Evolutionary conservation across 1,139 yeast genomes (phyloP), one percentile per base, ranked within the genome.

Genomic region (Geotrichum citri-aurantii): DNA sequence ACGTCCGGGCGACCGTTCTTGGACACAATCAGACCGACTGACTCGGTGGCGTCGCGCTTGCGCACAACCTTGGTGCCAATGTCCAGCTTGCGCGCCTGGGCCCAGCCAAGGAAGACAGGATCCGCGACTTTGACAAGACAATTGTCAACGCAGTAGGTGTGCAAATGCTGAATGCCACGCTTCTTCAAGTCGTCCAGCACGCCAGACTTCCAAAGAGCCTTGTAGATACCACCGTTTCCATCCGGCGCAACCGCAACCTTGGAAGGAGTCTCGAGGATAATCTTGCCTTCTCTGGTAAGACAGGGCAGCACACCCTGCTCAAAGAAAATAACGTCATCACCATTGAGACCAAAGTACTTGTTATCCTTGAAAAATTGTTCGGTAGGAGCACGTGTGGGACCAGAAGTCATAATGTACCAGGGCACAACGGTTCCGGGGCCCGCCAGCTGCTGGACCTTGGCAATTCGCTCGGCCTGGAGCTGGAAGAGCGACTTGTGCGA

Each of bases 301-400:
- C 98, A 95, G 19, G 99, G 99, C 63, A 95, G 78, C 1, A 95
- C 89, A 17, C 99, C 99, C 73, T 95, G 99, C 75, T 92, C 87
- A 73, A 95, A 93, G 68, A 95, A 91, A 8, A 78, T 75, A 52
- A 95, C 79, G 71, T 91, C 88, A 2, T 73, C 70, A 40, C 73
- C 55, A 5, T 73, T 66, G 62, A 92, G 79, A 0, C 97, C 97
- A 71, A 95, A 93, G 72, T 78, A 88, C 26, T 78, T 64, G 71
- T 90, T 71, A 4, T 76, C 68, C 50, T 70, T 63, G 72, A 95
- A 95, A 66, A 83, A 95, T 0, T 73, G 65, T 72, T 88, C 91
- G n/a, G 97, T 93, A 21, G 84, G 79, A 1, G 66, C 70, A 64
- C 95, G 80, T 1, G 99, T 95, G 44, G 97, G 95, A n/a, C 83